These are phyloP conservation scores for Suillus subalutaceus DNA, from an alignment of 768 basidiomycete species.

Conservation along the genomic window DNA sequence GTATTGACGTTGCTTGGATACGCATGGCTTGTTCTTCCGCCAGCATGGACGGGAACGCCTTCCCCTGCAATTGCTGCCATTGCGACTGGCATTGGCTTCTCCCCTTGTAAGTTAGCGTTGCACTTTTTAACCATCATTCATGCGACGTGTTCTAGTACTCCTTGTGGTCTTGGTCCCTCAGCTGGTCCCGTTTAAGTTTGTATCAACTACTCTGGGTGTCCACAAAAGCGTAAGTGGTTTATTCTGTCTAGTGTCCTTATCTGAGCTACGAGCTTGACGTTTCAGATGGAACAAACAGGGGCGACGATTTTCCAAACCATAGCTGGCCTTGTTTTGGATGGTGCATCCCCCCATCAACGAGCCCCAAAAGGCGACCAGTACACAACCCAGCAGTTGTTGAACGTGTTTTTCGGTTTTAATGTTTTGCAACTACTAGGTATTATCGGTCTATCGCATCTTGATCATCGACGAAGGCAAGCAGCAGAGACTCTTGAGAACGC, in stretches of 20 bases:
- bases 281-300: constrained; percentile 74
- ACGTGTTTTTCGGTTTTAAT: constrained; percentile 59
- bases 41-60: constrained; percentile 56
- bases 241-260: not conserved
- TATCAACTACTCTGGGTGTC: constrained; percentile 76
- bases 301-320: constrained; percentile 73
- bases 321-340: constrained; percentile 60
- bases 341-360: constrained; percentile 22
- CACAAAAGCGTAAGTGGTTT: constrained; percentile 68
- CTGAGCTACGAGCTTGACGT: constrained; percentile 2
- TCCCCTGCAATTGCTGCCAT: constrained; percentile 64
- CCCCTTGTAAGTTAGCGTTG: constrained; percentile 50
- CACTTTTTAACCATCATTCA: not conserved
- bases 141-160: constrained; percentile 49
- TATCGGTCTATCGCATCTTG: constrained; percentile 50
- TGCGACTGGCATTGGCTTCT: constrained; percentile 71
- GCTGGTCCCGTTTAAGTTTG: constrained; percentile 70
- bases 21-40: constrained; percentile 67
- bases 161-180: constrained; percentile 75
- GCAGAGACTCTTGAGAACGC: constrained; percentile 6
- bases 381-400: constrained; percentile 58
- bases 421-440: constrained; percentile 57
- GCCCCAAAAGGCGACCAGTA: constrained; percentile 13
- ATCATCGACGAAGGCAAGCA: constrained; percentile 41
- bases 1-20: constrained; percentile 62